Conservation (phyloP, 371 early-diverging fungal species). For the Cokeromyces recurvatus region DNA sequence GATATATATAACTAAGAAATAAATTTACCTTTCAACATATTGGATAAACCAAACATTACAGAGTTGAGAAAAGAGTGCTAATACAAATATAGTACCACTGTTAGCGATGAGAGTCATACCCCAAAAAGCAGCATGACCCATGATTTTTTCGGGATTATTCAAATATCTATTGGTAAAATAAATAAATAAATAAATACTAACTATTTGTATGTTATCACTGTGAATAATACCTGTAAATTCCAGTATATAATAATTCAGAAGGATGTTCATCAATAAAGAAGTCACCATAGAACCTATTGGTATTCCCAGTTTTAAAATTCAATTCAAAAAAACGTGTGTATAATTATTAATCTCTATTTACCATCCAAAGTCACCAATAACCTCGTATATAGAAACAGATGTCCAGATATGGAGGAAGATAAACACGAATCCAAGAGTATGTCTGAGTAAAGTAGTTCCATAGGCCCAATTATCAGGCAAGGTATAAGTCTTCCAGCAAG, state of each 20-base stretch:
- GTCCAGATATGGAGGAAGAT: slow-evolving; percentile 86
- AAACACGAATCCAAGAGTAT: slow-evolving; percentile 70
- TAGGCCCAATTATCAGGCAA: slow-evolving; percentile 68
- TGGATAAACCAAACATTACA: slow-evolving; percentile 74
- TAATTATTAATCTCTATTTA: too few species aligned
- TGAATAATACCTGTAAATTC: slow-evolving; percentile 80
- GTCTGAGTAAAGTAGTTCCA: slow-evolving; percentile 67
- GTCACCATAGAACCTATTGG: slow-evolving; percentile 75
- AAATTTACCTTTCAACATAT: slow-evolving; percentile 65
- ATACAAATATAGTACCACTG: slow-evolving; percentile 67
- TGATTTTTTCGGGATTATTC: slow-evolving; percentile 88
- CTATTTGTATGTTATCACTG: too few species aligned
- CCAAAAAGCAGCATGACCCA: slow-evolving; percentile 87
- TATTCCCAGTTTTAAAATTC: too few species aligned
- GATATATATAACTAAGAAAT: too few species aligned
- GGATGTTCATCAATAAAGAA: slow-evolving; percentile 74
- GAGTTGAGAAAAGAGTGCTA: slow-evolving; percentile 80
- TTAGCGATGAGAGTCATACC: slow-evolving; percentile 83
- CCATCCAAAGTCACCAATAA: slow-evolving; percentile 91
- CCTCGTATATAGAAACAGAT: slow-evolving; percentile 79
- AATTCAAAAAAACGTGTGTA: too few species aligned
- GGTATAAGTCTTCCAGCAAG: slow-evolving; percentile 71
- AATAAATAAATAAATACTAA: too few species aligned
- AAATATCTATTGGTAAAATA: slow-evolving; percentile 49
- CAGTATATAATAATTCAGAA: slow-evolving; percentile 67